These are phyloP conservation scores for Plasmodium relictum DNA, from an alignment of 169 alveolate species.

Conservation along the genomic window DNA sequence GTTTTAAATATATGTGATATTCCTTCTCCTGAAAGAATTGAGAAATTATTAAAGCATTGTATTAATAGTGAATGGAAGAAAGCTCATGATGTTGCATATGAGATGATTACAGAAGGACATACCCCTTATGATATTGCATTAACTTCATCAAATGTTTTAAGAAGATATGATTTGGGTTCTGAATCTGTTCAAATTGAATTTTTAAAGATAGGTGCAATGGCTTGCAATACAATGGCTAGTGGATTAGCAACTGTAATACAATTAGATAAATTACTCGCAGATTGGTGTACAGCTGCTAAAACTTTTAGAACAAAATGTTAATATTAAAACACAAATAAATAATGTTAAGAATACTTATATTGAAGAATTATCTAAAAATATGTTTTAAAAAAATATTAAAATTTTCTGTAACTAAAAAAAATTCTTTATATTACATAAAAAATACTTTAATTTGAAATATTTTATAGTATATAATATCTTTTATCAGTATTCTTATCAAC, in stretches of 20 bases:
- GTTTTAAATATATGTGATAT: conserved; percentile 94
- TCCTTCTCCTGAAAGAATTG: conserved; percentile 96
- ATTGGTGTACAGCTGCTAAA: conserved; percentile 78
- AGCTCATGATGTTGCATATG: conserved; percentile 86
- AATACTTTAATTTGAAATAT: too few relatives aligned
- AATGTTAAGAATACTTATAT: background rate
- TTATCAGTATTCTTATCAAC: too few relatives aligned
- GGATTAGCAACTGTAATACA: conserved; percentile 80
- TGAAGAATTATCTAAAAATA: background rate
- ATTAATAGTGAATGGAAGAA: conserved; percentile 91
- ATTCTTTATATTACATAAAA: too few relatives aligned
- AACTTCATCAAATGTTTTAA: conserved; percentile 80
- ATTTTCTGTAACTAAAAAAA: too few relatives aligned
- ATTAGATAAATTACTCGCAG: conserved; percentile 82
- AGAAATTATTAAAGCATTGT: conserved; percentile 89
- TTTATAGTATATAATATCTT: too few relatives aligned
- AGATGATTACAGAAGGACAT: conserved; percentile 91
- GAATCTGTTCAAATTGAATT: conserved; percentile 78
- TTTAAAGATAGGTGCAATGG: conserved; percentile 81
- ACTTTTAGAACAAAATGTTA: conserved; percentile 17
- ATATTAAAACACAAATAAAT: background rate
- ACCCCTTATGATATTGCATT: conserved; percentile 90
- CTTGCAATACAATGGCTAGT: conserved; percentile 81
- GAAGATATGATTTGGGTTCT: conserved; percentile 81
- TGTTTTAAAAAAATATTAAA: too few relatives aligned